These are phyloP conservation scores for Pulveroboletus sp. DNA, from an alignment of 768 basidiomycete species.

Conservation along the genomic window DNA sequence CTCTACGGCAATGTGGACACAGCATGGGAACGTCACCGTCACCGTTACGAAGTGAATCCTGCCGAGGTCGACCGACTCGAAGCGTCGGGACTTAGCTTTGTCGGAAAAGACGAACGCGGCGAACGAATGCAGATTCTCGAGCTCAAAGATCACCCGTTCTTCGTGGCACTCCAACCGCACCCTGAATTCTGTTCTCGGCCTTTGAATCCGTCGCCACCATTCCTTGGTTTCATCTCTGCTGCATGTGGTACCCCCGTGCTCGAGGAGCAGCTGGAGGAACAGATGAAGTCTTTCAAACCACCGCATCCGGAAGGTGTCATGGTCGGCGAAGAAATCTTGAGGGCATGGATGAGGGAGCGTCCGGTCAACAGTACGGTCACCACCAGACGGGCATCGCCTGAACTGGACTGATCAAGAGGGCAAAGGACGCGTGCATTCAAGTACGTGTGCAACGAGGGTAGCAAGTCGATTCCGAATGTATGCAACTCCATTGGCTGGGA, in stretches of 20 bases:
- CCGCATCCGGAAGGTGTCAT: constrained; percentile 76
- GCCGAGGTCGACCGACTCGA: constrained; percentile 71
- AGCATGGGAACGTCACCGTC: constrained; percentile 96
- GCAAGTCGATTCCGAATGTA: no score
- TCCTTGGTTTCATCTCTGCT: constrained; percentile 94
- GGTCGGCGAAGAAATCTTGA: constrained; percentile 63
- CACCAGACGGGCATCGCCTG: constrained; percentile 21
- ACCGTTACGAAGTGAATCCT: constrained; percentile 96
- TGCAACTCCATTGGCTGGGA: no score
- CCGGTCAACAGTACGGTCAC: constrained; percentile 24
- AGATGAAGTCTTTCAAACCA: constrained; percentile 59
- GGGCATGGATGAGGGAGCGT: constrained; percentile 33
- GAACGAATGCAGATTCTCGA: constrained; percentile 98
- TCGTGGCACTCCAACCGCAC: constrained; percentile 92
- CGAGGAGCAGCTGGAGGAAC: constrained; percentile 68
- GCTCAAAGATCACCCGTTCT: constrained; percentile 89
- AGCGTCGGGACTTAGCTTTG: constrained; percentile 69
- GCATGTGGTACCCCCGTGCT: constrained; percentile 55
- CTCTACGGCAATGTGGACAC: constrained; percentile 80
- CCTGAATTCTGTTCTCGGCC: constrained; percentile 99
- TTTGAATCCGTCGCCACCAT: constrained; percentile 94
- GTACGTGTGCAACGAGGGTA: no score
- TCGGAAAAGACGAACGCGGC: constrained; percentile 92
- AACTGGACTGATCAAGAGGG: constrained; percentile 13
- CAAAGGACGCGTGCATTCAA: neutral